Base-by-base conservation (phyloP, 495 filamentous ascomycete genomes). In the Trichoderma asperelloides region DNA sequence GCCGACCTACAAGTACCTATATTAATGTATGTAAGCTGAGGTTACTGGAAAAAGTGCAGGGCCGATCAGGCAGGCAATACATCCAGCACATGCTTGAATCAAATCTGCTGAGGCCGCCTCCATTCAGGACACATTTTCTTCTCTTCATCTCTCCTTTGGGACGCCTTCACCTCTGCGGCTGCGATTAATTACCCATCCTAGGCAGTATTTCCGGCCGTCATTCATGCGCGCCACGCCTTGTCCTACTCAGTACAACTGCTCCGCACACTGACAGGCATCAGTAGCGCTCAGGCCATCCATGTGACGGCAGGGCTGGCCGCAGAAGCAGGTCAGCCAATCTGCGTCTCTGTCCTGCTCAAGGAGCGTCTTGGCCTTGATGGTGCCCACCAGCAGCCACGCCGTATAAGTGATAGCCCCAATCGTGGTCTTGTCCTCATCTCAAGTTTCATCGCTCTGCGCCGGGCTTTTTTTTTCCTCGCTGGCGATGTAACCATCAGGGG, bases 401-500 rank as follows among this genome's bases (percentile, higher is more conserved):
- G 6, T 15, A 13, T 13, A 12, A 12, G 41, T 18, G n/a, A 49
- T 49, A 49, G 45, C 47, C n/a, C 18, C 47, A n/a, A n/a, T 21
- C 18, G 47, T 12, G 25, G 12, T 16, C 23, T 13, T 27, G 55
- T 30, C 55, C 25, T 60, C 55, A 60, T 60, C 55, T 60, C 55
- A 21, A 60, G 55, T 60, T 30, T 60, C 55, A 60, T 60, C 55
- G 55, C 55, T 28, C 55, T 27, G 55, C 55, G 16, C 55, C 55
- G 55, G 55, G 55, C 21, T 25, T 28, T 60, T 60, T 60, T 30
- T 60, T 60, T 60, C 16, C 11, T 60, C 23, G 23, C 55, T 60
- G 55, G 55, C 55, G 55, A 60, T 60, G 55, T 60, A 60, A 60
- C 55, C 55, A 60, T 60, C 55, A 60, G 55, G 55, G 55, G 55